Evolutionary conservation across 768 basidiomycete species (phyloP).

Genomic region (Pholiota molesta): DNA sequence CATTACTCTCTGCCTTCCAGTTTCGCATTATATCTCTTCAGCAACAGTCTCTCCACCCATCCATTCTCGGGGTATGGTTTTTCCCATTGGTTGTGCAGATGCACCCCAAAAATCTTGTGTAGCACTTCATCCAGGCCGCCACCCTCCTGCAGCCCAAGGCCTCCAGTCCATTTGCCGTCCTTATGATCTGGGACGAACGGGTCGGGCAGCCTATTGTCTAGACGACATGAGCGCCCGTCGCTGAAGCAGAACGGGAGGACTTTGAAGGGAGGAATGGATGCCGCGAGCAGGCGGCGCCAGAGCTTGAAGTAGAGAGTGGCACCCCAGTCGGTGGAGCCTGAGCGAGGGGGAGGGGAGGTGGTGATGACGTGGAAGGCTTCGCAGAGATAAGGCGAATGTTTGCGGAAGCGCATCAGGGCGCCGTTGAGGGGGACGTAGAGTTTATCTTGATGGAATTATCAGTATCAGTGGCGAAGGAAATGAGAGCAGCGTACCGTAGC

Average conservation of each 20-base stretch:
- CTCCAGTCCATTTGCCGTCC: slow-evolving; percentile 69
- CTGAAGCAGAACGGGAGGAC: slow-evolving; percentile 95
- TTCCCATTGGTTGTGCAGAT: slow-evolving; percentile 96
- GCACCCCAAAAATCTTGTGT: slow-evolving; percentile 80
- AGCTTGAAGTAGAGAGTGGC: slow-evolving; percentile 89
- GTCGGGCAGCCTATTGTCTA: slow-evolving; percentile 92
- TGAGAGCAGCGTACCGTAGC: slow-evolving; percentile 70
- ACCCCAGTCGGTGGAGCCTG: slow-evolving; percentile 93
- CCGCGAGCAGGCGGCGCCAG: slow-evolving; percentile 80
- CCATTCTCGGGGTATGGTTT: slow-evolving; percentile 82
- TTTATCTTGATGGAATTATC: slow-evolving; percentile 35
- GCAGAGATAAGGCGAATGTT: slow-evolving; percentile 94
- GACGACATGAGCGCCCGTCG: slow-evolving; percentile 88
- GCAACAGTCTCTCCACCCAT: slow-evolving; percentile 84
- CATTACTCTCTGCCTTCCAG: slow-evolving; percentile 23
- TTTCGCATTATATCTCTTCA: slow-evolving; percentile 60
- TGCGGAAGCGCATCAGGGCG: slow-evolving; percentile 90
- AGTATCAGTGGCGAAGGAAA: background rate
- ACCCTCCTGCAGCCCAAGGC: slow-evolving; percentile 59
- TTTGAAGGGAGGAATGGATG: slow-evolving; percentile 80
- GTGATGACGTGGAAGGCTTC: slow-evolving; percentile 94
- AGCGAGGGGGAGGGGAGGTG: slow-evolving; percentile 67
- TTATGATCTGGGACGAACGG: slow-evolving; percentile 69
- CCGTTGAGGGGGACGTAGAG: slow-evolving; percentile 76
- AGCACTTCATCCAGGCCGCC: slow-evolving; percentile 67